A percentile compares a stretch with the other conserved stretches of the same genome.
Conservation (phyloP, 1,139 yeast genomes). For the Suzukiozyma palmioleophila region DNA sequence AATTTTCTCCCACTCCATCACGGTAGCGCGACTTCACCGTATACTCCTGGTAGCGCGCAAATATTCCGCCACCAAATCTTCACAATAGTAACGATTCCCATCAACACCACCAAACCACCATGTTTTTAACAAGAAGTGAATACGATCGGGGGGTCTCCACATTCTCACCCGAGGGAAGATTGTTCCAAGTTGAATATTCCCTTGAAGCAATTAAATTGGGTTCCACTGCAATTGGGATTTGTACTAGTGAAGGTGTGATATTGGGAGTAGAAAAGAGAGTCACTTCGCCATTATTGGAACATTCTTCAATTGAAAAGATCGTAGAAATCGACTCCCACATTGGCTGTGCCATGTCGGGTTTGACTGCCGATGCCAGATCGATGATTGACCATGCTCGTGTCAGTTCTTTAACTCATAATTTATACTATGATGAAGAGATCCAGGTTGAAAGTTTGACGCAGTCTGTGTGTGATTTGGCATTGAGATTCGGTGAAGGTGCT, state of each 20-base stretch:
- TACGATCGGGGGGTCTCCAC: constrained; percentile 99
- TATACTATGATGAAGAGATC: constrained; percentile 89
- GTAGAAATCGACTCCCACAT: constrained; percentile 92
- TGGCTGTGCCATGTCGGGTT: constrained; percentile 98
- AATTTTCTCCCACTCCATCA: too few species aligned
- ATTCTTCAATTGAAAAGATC: constrained; percentile 91
- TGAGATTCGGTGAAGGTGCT: constrained; percentile 98
- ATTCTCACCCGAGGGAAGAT: constrained; percentile 97
- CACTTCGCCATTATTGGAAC: constrained; percentile 85
- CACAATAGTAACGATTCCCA: neutral
- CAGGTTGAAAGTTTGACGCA: constrained; percentile 94
- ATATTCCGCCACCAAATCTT: neutral
- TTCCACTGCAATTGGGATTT: constrained; percentile 95
- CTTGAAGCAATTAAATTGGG: constrained; percentile 95
- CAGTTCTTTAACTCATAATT: constrained; percentile 79
- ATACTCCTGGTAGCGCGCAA: constrained; percentile 1
- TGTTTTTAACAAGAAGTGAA: constrained; percentile 98
- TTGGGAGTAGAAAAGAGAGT: constrained; percentile 97
- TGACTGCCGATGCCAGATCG: constrained; percentile 97
- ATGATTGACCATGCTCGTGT: constrained; percentile 99
- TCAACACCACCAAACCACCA: constrained; percentile 17
- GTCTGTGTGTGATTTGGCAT: constrained; percentile 93
- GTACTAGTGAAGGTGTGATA: constrained; percentile 95
- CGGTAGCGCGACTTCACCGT: neutral
- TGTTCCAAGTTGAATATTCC: constrained; percentile 97